Evolutionary conservation across 1,284 basidiomycete genomes (phyloP), one percentile per base, ranked within the genome.

Genomic region (Melampsora americana): DNA sequence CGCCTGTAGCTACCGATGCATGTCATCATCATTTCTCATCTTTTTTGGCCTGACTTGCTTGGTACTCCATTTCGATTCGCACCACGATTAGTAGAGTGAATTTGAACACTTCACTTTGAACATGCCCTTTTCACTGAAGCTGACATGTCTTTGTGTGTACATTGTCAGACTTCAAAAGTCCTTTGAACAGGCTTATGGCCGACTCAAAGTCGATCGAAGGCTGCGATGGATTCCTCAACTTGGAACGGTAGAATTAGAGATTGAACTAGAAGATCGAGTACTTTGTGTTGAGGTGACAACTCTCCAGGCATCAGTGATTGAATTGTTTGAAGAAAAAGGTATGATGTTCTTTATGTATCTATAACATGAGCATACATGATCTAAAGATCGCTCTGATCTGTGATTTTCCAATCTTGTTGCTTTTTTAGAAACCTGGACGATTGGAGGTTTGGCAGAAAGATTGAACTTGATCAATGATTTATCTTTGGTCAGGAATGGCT

Each of bases 121-220:
- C 3, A 14, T 16, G 42, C 11, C 7, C 4, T 35, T 39, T 42
- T 66, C n/a, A 42, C 30, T 44, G 30, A 35, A 16, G 14, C 16
- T 42, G n/a, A 16, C 23, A 16, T 62, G 5, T 28, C 23, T 32
- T 9, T 14, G 30, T 66, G 26, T 60, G 30, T 32, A 30, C 23
- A 32, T 44, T 23, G 14, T 12, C 78, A 94, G 92, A 42, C 84
- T 90, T 9, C 90, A 93, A 83, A 86, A 88, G 46, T 83, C 86
- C 44, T 96, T 95, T 81, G 87, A 90, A 5, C 86, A 87, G 59
- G 88, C 90, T 78, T 97, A 90, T 82, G 86, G 86, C 28, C 84
- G 85, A 16, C 91, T 93, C 84, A 95, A 95, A 81, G 92, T 92
- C 0, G 93, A 95, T 83, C 95, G 96, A 85, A 88, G 86, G 78